These are phyloP conservation scores for Papiliotrema fonsecae DNA, from an alignment of 1,284 basidiomycete species.

Conservation along the genomic window DNA sequence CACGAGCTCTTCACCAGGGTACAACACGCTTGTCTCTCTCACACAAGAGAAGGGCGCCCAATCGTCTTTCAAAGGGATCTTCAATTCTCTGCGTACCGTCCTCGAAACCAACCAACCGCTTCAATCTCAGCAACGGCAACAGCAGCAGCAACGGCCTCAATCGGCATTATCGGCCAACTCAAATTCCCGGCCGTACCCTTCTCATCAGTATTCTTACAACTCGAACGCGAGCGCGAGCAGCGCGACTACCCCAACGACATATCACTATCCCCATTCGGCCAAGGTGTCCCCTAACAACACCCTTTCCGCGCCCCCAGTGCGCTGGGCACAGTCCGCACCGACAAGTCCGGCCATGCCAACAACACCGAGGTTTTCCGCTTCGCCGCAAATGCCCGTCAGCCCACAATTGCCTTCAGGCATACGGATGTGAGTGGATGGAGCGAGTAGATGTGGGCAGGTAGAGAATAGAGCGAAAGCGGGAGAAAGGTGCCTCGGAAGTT, in stretches of 20 bases:
- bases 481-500: no score
- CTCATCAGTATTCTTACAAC: no score
- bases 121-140: neutral
- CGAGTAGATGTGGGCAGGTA: neutral
- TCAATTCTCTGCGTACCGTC: constrained; percentile 16
- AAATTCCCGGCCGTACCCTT: neutral
- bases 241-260: neutral
- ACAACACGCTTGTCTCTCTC: constrained; percentile 40
- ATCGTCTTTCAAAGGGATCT: constrained; percentile 41
- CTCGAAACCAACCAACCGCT: constrained; percentile 14
- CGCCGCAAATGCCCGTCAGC: constrained; percentile 8
- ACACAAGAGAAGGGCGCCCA: constrained; percentile 47
- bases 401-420: constrained; percentile 18
- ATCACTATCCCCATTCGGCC: no score
- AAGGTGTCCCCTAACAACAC: no score
- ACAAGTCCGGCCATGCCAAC: constrained; percentile 22
- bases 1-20: constrained; percentile 14
- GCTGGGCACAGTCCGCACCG: constrained; percentile 24
- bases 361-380: constrained; percentile 19
- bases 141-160: no score
- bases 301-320: constrained; percentile 22
- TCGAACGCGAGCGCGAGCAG: no score
- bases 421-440: constrained; percentile 15
- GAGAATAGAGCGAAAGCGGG: neutral
- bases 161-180: neutral